Evolutionary conservation across 2,329 filamentous ascomycete genomes (phyloP).

Genomic region (Penicillium aurantiogriseum): DNA sequence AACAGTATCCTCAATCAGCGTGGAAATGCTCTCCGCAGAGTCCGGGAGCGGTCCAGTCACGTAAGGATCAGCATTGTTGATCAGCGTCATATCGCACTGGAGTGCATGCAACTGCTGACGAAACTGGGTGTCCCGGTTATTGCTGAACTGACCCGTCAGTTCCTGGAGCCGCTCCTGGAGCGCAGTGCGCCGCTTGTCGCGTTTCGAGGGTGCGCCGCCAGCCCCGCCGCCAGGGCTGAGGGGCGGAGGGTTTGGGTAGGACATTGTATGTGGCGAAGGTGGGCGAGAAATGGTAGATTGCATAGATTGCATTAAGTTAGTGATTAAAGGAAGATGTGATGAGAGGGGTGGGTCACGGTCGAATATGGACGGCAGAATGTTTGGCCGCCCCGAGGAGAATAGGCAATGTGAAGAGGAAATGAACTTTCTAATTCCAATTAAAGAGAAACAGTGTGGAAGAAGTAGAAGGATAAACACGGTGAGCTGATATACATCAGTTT

Average conservation of each 20-base stretch:
- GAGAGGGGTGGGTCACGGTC: slow-evolving; percentile 9
- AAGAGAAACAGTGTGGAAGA: too few species aligned
- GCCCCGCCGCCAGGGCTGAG: slow-evolving; percentile 33
- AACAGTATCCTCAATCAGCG: slow-evolving; percentile 58
- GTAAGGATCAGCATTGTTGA: slow-evolving; percentile 82
- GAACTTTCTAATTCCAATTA: background rate
- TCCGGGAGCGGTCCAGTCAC: slow-evolving; percentile 66
- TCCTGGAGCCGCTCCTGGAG: slow-evolving; percentile 75
- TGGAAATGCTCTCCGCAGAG: slow-evolving; percentile 63
- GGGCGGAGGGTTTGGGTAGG: slow-evolving; percentile 28
- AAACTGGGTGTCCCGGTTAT: slow-evolving; percentile 80
- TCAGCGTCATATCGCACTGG: slow-evolving; percentile 85
- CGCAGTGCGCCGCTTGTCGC: slow-evolving; percentile 83
- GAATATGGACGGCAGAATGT: slow-evolving; percentile 3
- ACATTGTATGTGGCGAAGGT: slow-evolving; percentile 13
- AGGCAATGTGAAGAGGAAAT: background rate
- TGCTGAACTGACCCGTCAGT: slow-evolving; percentile 73
- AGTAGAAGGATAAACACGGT: background rate
- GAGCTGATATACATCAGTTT: background rate
- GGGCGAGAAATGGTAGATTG: background rate
- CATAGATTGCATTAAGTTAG: slow-evolving; percentile 1
- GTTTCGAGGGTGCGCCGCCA: slow-evolving; percentile 64
- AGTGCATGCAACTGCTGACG: slow-evolving; percentile 85
- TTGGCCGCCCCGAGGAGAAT: slow-evolving; percentile 2
- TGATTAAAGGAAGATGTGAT: slow-evolving; percentile 6